A percentile compares a stretch with the other conserved stretches of the same genome.
These are phyloP conservation scores for Yamadazyma friedrichii DNA, from an alignment of 1,139 yeast species.

Conservation along the genomic window DNA sequence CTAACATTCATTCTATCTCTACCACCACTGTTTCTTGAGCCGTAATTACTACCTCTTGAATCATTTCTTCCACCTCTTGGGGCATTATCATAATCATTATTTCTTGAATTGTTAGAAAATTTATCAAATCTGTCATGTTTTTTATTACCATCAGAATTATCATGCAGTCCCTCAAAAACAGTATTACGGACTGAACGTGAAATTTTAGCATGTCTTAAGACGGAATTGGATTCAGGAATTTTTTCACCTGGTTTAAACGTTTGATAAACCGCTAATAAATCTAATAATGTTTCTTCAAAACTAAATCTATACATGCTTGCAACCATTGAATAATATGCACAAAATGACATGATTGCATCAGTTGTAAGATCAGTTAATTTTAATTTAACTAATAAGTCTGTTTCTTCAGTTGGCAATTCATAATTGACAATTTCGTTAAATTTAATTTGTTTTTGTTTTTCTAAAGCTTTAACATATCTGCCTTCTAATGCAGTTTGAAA, in stretches of 20 bases:
- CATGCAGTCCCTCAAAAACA: constrained; percentile 1
- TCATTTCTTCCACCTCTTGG: constrained; percentile 10
- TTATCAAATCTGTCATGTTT: constrained; percentile 3
- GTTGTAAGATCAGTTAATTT: constrained; percentile 3
- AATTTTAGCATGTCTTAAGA: neutral
- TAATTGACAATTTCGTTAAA: constrained; percentile 36
- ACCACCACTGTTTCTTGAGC: constrained; percentile 13
- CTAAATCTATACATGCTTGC: constrained; percentile 22
- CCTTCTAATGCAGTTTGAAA: constrained; percentile 48
- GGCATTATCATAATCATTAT: constrained; percentile 1
- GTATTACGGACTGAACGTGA: neutral
- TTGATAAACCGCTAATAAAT: constrained; percentile 11
- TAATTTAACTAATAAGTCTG: constrained; percentile 6
- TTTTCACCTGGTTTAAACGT: constrained; percentile 7
- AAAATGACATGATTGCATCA: constrained; percentile 24
- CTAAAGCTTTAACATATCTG: constrained; percentile 45
- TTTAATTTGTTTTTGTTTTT: constrained; percentile 45
- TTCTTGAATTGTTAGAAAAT: constrained; percentile 4
- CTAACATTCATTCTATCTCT: constrained; percentile 15
- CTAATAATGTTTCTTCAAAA: constrained; percentile 8
- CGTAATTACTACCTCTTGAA: constrained; percentile 12
- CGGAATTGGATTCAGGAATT: constrained; percentile 4
- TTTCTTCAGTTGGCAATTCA: constrained; percentile 11
- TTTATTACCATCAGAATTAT: neutral
- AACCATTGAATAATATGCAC: constrained; percentile 25